Evolutionary conservation across 2,329 filamentous ascomycete genomes (phyloP), one percentile per base, ranked within the genome.

Genomic region (Paracamarosporium sp.): DNA sequence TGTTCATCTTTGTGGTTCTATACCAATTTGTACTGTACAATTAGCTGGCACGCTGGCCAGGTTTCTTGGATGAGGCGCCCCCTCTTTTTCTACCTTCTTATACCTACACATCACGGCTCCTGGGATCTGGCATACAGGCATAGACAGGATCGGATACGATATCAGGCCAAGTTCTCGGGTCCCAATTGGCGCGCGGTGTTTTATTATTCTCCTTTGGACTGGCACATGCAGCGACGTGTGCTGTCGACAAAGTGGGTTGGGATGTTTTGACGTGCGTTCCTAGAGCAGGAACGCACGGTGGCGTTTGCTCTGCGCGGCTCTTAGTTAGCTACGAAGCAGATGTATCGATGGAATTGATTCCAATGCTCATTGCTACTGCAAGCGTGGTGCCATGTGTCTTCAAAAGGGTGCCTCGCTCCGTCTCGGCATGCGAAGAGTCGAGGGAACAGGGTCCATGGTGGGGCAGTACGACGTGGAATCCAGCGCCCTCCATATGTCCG

Each of bases 1-100:
- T 46, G 52, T 50, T 40, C 3, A 25, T 60, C 27, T 56, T 53
- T 55, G 55, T 51, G 31, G 59, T 64, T 64, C 52, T 62, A 71
- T 71, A 65, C 64, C 63, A 70, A 53, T 61, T 57, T 69, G 66
- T 67, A 69, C 57, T 66, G 58, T 68, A 63, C 54, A 55, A 57
- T 56, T 30, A 48, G 62, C 62, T 64, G 61, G 54, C 55, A 52
- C 53, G 46, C 45, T 56, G 60, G 57, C 59, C 60, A 62, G 61
- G 53, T 61, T 60, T 64, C 31, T 8, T 31, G n/a, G n/a, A n/a
- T n/a, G n/a, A n/a, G n/a, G n/a, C n/a, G n/a, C n/a, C 24, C 24
- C 6, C 4, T 36, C 11, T 36, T 28, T 30, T 43, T 20, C 24
- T 45, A 4, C 28, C 43, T 17, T 45, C 13, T 28, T 27, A 45